Percentiles rank a stretch among this genome's conserved stretches.
Evolutionary conservation across 2,329 filamentous ascomycete species (phyloP).

Genomic region (Colletotrichum godetiae): DNA sequence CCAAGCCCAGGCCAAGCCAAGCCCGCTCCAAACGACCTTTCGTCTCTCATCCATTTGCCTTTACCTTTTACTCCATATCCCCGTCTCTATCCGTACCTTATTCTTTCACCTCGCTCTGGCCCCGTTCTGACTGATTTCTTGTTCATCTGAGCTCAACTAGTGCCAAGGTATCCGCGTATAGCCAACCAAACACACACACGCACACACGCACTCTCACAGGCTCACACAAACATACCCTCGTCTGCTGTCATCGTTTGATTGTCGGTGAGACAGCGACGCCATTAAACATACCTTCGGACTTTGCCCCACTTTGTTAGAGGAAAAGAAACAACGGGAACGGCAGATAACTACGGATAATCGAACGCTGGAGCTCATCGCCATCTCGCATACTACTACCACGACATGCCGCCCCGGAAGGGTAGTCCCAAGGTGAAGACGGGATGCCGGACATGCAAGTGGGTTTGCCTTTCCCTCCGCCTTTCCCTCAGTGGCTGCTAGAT

Average conservation of each 20-base stretch:
- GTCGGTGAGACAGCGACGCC: background rate
- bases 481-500: no score
- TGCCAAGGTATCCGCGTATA: background rate
- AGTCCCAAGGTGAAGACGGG: slow-evolving; percentile 57
- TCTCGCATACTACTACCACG: background rate
- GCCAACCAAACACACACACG: background rate
- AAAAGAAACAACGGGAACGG: background rate
- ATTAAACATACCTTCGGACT: background rate
- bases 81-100: no score
- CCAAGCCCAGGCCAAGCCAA: no score
- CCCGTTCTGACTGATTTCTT: slow-evolving; percentile 18
- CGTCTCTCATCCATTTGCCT: background rate
- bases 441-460: slow-evolving; percentile 67
- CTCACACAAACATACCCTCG: background rate
- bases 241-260: background rate
- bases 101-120: slow-evolving; percentile 6
- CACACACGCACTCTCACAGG: no score
- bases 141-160: slow-evolving; percentile 5
- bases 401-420: slow-evolving; percentile 30
- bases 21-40: background rate
- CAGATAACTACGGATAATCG: background rate
- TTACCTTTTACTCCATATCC: background rate
- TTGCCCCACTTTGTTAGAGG: background rate
- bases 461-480: slow-evolving; percentile 33
- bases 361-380: background rate